These are phyloP conservation scores for Dovyalis caffra DNA, from an alignment of 345 rosid species.

Conservation along the genomic window DNA sequence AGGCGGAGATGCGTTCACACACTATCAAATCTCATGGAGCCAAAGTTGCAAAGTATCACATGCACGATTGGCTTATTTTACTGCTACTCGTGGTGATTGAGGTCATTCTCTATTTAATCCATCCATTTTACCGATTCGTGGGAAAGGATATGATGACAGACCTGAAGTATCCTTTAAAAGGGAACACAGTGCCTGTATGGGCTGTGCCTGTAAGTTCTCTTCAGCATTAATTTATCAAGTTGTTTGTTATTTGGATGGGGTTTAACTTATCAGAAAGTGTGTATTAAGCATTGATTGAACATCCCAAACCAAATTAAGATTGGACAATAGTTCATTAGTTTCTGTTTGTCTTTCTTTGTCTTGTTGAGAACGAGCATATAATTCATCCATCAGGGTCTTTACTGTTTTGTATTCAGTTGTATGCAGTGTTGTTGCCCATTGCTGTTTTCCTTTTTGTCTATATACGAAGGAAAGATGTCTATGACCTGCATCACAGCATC, in stretches of 20 bases:
- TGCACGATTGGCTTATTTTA: slow-evolving; percentile 77
- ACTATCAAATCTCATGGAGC: slow-evolving; percentile 61
- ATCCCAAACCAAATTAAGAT: neutral
- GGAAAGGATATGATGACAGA: slow-evolving; percentile 78
- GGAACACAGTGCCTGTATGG: slow-evolving; percentile 70
- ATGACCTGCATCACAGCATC: slow-evolving; percentile 77
- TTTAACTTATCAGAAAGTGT: neutral
- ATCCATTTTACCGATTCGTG: slow-evolving; percentile 78
- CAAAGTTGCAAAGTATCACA: slow-evolving; percentile 51
- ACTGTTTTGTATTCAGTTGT: slow-evolving; percentile 31
- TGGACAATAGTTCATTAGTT: neutral
- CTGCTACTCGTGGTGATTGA: slow-evolving; percentile 48
- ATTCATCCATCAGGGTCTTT: slow-evolving; percentile 1
- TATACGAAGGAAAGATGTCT: slow-evolving; percentile 51
- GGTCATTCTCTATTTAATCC: slow-evolving; percentile 38
- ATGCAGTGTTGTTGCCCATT: slow-evolving; percentile 65
- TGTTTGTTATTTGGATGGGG: neutral
- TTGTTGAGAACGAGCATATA: neutral
- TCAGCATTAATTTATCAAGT: neutral
- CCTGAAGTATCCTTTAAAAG: slow-evolving; percentile 71
- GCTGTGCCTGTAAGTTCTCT: slow-evolving; percentile 55
- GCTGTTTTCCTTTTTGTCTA: slow-evolving; percentile 48
- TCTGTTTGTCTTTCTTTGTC: neutral
- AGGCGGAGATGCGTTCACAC: slow-evolving; percentile 45
- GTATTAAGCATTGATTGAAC: neutral